Conservation (phyloP, 2,329 filamentous ascomycete species). For the Alternaria brassicae region DNA sequence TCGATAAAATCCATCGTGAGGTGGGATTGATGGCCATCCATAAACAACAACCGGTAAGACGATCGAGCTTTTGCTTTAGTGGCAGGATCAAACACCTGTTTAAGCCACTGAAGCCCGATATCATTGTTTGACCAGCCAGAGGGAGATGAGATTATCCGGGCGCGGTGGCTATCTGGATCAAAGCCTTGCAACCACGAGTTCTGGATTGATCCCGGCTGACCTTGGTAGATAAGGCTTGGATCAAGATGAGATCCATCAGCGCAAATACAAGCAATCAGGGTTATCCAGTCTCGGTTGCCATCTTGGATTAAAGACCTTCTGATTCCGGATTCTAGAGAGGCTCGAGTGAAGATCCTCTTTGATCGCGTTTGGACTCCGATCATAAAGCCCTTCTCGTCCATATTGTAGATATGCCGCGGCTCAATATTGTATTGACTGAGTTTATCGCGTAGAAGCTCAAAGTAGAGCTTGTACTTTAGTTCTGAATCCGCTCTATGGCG, state of each 20-base stretch:
- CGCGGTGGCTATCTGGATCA: slow-evolving; percentile 1
- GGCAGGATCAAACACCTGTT: slow-evolving; percentile 18
- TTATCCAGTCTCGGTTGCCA: slow-evolving; percentile 8
- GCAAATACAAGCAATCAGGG: not conserved
- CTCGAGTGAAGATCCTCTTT: slow-evolving; percentile 13
- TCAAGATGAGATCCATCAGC: slow-evolving; percentile 2
- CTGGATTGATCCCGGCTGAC: not conserved
- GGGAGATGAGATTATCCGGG: not conserved
- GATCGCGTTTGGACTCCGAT: slow-evolving; percentile 4
- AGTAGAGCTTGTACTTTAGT: no score
- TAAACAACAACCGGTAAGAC: not conserved
- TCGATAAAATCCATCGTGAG: not conserved
- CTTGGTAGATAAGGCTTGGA: slow-evolving; percentile 2
- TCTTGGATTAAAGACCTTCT: slow-evolving; percentile 6
- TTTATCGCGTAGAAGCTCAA: no score
- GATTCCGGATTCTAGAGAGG: not conserved
- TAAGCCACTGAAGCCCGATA: slow-evolving; percentile 13
- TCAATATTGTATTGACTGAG: no score
- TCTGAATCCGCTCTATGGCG: no score
- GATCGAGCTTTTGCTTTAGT: slow-evolving; percentile 15
- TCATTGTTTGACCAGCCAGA: slow-evolving; percentile 19
- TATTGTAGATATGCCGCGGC: not conserved
- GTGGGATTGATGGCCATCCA: not conserved
- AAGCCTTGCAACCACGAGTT: slow-evolving; percentile 8
- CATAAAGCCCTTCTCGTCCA: not conserved